These are phyloP conservation scores for Botrytis hyacinthi DNA, from an alignment of 2,329 filamentous ascomycete genomes.

Conservation along the genomic window DNA sequence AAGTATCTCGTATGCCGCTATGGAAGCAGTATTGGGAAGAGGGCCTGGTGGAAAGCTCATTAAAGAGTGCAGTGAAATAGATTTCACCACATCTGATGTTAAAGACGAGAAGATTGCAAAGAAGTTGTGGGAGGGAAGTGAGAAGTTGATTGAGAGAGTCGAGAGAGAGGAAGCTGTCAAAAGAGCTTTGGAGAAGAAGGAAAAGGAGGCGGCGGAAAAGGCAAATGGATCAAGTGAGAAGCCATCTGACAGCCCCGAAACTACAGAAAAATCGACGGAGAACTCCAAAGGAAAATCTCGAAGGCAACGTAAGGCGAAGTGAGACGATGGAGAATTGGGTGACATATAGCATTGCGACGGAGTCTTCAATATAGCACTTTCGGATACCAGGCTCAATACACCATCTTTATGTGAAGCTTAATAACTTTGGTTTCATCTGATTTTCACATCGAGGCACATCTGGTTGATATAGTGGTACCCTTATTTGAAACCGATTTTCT, in stretches of 20 bases:
- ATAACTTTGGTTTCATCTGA: not conserved
- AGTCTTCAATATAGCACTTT: conserved; percentile 8
- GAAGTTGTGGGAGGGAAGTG: conserved; percentile 85
- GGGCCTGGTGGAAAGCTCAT: conserved; percentile 68
- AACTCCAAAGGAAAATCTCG: conserved; percentile 34
- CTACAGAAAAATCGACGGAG: conserved; percentile 39
- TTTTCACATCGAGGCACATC: not conserved
- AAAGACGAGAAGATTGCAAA: conserved; percentile 77
- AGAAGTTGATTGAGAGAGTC: conserved; percentile 74
- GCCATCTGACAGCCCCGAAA: conserved; percentile 36
- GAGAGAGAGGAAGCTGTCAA: conserved; percentile 75
- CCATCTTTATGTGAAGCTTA: not conserved
- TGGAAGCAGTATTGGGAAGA: conserved; percentile 71
- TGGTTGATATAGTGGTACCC: not conserved
- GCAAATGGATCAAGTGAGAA: conserved; percentile 29
- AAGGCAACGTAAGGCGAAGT: conserved; percentile 34
- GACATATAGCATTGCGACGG: conserved; percentile 16
- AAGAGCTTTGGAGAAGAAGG: conserved; percentile 41
- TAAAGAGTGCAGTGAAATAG: conserved; percentile 83
- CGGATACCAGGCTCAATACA: conserved; percentile 2
- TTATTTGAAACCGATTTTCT: not conserved
- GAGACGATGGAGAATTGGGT: conserved; percentile 6
- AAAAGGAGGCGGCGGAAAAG: conserved; percentile 39
- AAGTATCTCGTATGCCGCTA: conserved; percentile 78
- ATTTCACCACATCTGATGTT: conserved; percentile 70